Conservation (phyloP, 1,284 basidiomycete genomes). For the Pholiota adiposa region DNA sequence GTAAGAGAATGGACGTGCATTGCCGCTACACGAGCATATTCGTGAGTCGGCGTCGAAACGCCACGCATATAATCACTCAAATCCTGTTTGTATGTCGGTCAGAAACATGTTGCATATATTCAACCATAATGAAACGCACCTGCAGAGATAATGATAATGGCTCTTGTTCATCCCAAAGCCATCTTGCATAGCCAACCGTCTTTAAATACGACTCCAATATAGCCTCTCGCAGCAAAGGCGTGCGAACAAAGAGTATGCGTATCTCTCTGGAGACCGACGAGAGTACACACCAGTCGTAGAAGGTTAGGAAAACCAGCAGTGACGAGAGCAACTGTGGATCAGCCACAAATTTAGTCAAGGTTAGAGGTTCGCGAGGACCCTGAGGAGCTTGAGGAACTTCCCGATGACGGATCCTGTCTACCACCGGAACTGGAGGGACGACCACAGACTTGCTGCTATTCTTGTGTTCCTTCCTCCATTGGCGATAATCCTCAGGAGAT, state of each 20-base stretch:
- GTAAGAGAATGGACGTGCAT: constrained; percentile 52
- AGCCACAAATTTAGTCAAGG: constrained; percentile 52
- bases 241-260: constrained; percentile 50
- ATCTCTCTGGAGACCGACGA: constrained; percentile 58
- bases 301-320: constrained; percentile 62
- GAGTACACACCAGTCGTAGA: constrained; percentile 69
- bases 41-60: constrained; percentile 72
- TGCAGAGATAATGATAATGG: constrained; percentile 62
- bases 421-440: constrained; percentile 1
- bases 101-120: neutral
- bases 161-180: constrained; percentile 62
- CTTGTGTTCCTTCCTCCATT: constrained; percentile 23
- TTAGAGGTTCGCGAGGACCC: constrained; percentile 20
- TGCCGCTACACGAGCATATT: constrained; percentile 63
- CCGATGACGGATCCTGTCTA: neutral
- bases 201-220: constrained; percentile 69
- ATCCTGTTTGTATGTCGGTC: constrained; percentile 50
- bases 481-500: constrained; percentile 20
- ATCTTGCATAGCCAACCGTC: constrained; percentile 71
- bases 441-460: constrained; percentile 9
- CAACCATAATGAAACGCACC: constrained; percentile 44
- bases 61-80: constrained; percentile 78
- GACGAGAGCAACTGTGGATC: constrained; percentile 48
- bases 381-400: neutral
- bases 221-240: constrained; percentile 57